These are phyloP conservation scores for Vaccinium vitisidaea DNA, from an alignment of 148 eudicot genomes.

Conservation along the genomic window DNA sequence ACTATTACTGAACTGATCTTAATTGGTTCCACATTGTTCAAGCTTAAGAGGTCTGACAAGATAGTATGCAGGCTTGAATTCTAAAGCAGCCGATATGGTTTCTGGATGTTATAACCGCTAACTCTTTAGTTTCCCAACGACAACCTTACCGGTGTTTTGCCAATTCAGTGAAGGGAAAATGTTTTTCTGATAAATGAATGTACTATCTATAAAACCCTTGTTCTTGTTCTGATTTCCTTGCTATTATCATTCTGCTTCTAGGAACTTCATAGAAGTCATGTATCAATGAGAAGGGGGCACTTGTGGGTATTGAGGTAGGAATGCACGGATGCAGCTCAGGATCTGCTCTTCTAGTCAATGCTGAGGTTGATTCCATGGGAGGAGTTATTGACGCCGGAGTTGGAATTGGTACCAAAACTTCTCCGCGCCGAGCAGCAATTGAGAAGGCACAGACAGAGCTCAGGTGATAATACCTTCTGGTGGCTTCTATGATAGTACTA, in stretches of 20 bases:
- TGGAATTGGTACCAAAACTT: conserved; percentile 61
- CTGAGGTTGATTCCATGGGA: conserved; percentile 99
- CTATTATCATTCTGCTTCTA: conserved; percentile 18
- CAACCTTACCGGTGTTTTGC: conserved; percentile 3
- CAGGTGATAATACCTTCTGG: conserved; percentile 46
- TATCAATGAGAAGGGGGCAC: conserved; percentile 46
- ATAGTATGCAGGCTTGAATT: conserved; percentile 3
- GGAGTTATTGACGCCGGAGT: conserved; percentile 90
- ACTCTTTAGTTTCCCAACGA: not conserved
- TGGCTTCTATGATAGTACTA: not conserved
- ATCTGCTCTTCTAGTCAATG: conserved; percentile 75
- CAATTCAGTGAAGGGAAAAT: not conserved
- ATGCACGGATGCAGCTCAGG: conserved; percentile 83
- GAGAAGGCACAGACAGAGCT: conserved; percentile 91
- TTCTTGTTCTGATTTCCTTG: not conserved
- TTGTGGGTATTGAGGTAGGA: conserved; percentile 47
- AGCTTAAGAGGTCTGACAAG: not conserved
- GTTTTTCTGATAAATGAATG: not conserved
- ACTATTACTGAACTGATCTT: not conserved
- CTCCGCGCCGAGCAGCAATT: conserved; percentile 75
- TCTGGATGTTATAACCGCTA: conserved; percentile 1
- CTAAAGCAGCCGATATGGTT: not conserved
- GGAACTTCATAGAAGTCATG: conserved; percentile 21
- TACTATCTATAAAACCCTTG: not conserved
- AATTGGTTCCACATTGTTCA: not conserved